These are phyloP conservation scores for Ogataea naganishii DNA, from an alignment of 805 yeast species.

Conservation along the genomic window DNA sequence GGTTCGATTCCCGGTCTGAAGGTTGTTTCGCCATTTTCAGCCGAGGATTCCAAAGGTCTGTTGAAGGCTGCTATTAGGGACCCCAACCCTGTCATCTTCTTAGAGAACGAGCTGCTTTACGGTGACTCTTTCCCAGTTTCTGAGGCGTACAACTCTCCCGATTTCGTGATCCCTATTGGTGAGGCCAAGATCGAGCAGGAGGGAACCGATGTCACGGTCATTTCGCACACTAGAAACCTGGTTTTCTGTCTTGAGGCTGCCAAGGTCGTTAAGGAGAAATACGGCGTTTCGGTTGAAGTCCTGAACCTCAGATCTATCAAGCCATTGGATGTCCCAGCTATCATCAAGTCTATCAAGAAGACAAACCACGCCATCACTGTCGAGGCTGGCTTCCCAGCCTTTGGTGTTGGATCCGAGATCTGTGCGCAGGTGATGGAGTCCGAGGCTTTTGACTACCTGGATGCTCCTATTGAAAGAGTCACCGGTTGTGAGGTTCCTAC, in stretches of 20 bases:
- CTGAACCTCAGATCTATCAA: slow-evolving; percentile 93
- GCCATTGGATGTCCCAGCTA: slow-evolving; percentile 87
- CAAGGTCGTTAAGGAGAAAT: slow-evolving; percentile 69
- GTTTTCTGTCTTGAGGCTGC: slow-evolving; percentile 86
- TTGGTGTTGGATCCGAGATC: slow-evolving; percentile 98
- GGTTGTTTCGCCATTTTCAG: slow-evolving; percentile 90
- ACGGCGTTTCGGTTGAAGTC: slow-evolving; percentile 88
- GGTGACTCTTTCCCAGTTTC: slow-evolving; percentile 86
- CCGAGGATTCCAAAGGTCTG: slow-evolving; percentile 94
- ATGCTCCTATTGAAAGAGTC: slow-evolving; percentile 97
- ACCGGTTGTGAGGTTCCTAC: slow-evolving; percentile 99
- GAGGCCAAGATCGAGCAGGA: slow-evolving; percentile 91
- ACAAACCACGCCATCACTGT: slow-evolving; percentile 94
- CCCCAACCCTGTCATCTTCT: slow-evolving; percentile 94
- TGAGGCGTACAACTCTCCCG: slow-evolving; percentile 83
- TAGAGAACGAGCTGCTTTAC: slow-evolving; percentile 93
- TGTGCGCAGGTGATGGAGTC: slow-evolving; percentile 97
- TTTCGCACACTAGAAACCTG: slow-evolving; percentile 89
- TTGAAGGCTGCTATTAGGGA: slow-evolving; percentile 95
- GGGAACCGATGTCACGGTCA: slow-evolving; percentile 85
- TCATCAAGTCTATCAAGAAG: slow-evolving; percentile 85
- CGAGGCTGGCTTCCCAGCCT: slow-evolving; percentile 96
- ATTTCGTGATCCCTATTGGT: slow-evolving; percentile 88
- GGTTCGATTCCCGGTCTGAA: slow-evolving; percentile 97
- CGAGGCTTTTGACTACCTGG: slow-evolving; percentile 96